A percentile compares a stretch with the other conserved stretches of the same genome.
These are phyloP conservation scores for Teunomyces tritomae DNA, from an alignment of 805 yeast species.

Conservation along the genomic window DNA sequence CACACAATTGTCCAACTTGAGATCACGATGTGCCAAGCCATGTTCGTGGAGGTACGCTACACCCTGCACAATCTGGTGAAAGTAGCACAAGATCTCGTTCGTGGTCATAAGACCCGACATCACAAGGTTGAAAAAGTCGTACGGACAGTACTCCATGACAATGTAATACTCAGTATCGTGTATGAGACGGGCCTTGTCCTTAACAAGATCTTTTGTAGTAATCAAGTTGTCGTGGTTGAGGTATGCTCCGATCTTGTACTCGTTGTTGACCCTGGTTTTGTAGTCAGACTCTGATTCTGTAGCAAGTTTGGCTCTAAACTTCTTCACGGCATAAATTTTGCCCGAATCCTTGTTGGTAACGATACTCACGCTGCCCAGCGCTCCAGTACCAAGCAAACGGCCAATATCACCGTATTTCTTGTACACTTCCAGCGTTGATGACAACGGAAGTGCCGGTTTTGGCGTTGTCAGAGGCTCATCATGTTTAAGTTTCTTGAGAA, in stretches of 20 bases:
- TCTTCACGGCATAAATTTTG: conserved; percentile 78
- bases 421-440: conserved; percentile 8
- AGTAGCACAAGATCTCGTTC: conserved; percentile 74
- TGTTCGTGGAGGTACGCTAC: conserved; percentile 70
- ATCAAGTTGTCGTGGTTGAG: conserved; percentile 73
- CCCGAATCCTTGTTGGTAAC: conserved; percentile 56
- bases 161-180: conserved; percentile 48
- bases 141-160: conserved; percentile 91
- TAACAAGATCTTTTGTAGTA: conserved; percentile 74
- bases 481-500: conserved; percentile 48
- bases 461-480: conserved; percentile 7
- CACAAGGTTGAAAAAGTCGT: conserved; percentile 87
- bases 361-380: conserved; percentile 89
- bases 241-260: conserved; percentile 77
- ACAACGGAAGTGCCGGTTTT: conserved; percentile 1
- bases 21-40: conserved; percentile 91
- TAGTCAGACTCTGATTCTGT: conserved; percentile 68
- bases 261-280: conserved; percentile 74
- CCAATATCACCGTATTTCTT: conserved; percentile 71
- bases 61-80: conserved; percentile 76
- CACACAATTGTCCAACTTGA: conserved; percentile 91
- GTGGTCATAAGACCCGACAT: conserved; percentile 81
- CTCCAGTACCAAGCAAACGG: conserved; percentile 81
- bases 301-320: conserved; percentile 65
- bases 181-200: conserved; percentile 38